These are phyloP conservation scores for Truncatella angustata DNA, from an alignment of 2,329 filamentous ascomycete species.

Conservation along the genomic window DNA sequence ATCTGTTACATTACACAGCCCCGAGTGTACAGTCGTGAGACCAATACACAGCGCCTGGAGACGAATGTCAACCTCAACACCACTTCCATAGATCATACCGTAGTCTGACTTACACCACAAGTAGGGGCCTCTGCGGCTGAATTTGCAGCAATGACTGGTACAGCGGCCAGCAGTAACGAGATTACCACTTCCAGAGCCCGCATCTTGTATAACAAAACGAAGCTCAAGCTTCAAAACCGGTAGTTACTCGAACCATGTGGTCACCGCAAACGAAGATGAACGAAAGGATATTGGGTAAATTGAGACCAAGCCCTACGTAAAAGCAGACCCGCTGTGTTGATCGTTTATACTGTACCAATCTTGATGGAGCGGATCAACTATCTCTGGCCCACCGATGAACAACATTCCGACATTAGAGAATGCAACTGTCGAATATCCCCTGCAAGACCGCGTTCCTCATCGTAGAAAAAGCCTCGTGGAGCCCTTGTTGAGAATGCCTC, in stretches of 20 bases:
- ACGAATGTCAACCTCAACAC: not conserved
- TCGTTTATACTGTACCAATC: not conserved
- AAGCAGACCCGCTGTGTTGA: not conserved
- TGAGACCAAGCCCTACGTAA: not conserved
- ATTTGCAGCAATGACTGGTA: slow-evolving; percentile 1
- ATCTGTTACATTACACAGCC: slow-evolving; percentile 12
- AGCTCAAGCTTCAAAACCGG: not conserved
- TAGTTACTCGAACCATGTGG: not conserved
- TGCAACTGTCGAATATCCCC: not conserved
- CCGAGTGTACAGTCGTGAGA: not conserved
- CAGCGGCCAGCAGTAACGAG: not conserved
- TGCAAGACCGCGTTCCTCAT: not conserved
- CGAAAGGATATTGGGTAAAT: not conserved
- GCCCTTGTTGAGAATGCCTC: not conserved
- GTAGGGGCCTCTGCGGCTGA: not conserved
- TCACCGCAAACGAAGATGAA: not conserved
- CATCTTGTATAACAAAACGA: slow-evolving; percentile 2
- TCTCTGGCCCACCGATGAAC: not conserved
- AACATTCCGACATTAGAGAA: not conserved
- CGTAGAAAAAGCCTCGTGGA: slow-evolving; percentile 2
- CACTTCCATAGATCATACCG: not conserved
- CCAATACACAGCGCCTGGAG: not conserved
- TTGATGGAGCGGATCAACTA: not conserved
- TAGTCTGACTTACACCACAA: slow-evolving; percentile 6
- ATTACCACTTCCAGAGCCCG: not conserved